phyloP scores from a whole-genome alignment of 2,329 filamentous ascomycete species.

The Aspergillus proliferans region DNA sequence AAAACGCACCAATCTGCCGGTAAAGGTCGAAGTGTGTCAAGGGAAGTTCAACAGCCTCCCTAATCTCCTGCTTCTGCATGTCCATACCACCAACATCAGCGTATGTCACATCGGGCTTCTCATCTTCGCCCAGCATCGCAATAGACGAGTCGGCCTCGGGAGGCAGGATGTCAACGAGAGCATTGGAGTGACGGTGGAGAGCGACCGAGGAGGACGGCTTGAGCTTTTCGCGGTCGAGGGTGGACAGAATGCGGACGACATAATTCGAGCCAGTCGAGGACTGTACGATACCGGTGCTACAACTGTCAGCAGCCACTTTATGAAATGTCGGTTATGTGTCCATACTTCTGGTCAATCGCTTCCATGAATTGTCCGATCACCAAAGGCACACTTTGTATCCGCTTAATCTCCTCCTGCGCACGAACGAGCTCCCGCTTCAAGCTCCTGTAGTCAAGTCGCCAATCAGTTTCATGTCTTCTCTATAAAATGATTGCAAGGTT shows the following conservation, averaged over 20 bases:
- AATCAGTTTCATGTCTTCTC: background rate
- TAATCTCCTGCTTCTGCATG: slow-evolving; percentile 99
- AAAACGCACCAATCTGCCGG: slow-evolving; percentile 75
- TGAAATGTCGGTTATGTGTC: background rate
- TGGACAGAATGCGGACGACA: slow-evolving; percentile 95
- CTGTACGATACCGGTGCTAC: slow-evolving; percentile 93
- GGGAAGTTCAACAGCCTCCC: slow-evolving; percentile 93
- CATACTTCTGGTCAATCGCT: slow-evolving; percentile 97
- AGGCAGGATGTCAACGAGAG: slow-evolving; percentile 96
- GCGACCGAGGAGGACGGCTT: slow-evolving; percentile 98
- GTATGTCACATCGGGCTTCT: slow-evolving; percentile 98
- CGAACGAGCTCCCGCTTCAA: slow-evolving; percentile 94
- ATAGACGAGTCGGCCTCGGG: slow-evolving; percentile 98
- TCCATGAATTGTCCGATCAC: slow-evolving; percentile 99
- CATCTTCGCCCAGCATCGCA: slow-evolving; percentile 91
- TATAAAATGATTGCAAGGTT: background rate
- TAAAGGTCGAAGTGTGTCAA: slow-evolving; percentile 98
- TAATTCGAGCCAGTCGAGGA: slow-evolving; percentile 98
- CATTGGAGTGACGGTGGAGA: slow-evolving; percentile 96
- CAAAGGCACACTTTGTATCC: slow-evolving; percentile 94
- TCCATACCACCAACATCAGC: slow-evolving; percentile 95
- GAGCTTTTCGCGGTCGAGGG: slow-evolving; percentile 93
- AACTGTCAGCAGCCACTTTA: slow-evolving; percentile 6
- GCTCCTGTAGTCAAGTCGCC: slow-evolving; percentile 52
- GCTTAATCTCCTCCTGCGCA: slow-evolving; percentile 98